Conservation (phyloP, 768 basidiomycete genomes). For the Leccinum variicolor region DNA sequence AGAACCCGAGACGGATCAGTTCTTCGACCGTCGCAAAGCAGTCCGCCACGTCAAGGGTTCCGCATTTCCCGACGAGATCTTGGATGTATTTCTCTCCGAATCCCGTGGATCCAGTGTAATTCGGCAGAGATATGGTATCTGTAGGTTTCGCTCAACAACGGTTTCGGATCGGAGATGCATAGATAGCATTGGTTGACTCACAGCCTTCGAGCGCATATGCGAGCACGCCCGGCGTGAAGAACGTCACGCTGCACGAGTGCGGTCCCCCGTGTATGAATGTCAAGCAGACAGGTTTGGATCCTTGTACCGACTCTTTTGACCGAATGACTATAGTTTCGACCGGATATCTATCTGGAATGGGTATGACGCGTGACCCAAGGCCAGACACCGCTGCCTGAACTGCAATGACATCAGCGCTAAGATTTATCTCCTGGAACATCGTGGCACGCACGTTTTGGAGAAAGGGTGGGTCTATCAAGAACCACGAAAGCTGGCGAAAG, state of each 20-base stretch:
- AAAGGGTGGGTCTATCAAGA: conserved; percentile 42
- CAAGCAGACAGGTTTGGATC: conserved; percentile 42
- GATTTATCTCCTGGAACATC: not conserved
- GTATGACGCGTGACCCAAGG: conserved; percentile 43
- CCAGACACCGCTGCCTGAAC: conserved; percentile 42
- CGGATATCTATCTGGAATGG: conserved; percentile 47
- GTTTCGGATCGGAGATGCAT: not conserved
- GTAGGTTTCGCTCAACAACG: not conserved
- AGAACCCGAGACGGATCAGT: conserved; percentile 48
- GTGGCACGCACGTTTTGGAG: conserved; percentile 35
- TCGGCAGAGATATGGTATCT: conserved; percentile 60
- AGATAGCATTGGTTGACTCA: conserved; percentile 29
- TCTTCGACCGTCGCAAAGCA: conserved; percentile 53
- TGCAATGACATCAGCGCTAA: conserved; percentile 16
- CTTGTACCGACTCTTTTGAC: conserved; percentile 19
- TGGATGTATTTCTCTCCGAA: conserved; percentile 62
- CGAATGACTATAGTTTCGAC: conserved; percentile 55
- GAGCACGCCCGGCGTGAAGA: conserved; percentile 41
- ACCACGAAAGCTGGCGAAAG: conserved; percentile 16
- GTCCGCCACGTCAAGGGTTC: conserved; percentile 62
- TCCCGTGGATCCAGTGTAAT: conserved; percentile 68
- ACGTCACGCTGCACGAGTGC: conserved; percentile 45
- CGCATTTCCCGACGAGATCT: conserved; percentile 54
- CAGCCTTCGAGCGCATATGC: conserved; percentile 61
- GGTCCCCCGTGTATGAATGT: conserved; percentile 64